Base-by-base conservation (phyloP, 2,329 filamentous ascomycete species). In the Hortaea werneckii region DNA sequence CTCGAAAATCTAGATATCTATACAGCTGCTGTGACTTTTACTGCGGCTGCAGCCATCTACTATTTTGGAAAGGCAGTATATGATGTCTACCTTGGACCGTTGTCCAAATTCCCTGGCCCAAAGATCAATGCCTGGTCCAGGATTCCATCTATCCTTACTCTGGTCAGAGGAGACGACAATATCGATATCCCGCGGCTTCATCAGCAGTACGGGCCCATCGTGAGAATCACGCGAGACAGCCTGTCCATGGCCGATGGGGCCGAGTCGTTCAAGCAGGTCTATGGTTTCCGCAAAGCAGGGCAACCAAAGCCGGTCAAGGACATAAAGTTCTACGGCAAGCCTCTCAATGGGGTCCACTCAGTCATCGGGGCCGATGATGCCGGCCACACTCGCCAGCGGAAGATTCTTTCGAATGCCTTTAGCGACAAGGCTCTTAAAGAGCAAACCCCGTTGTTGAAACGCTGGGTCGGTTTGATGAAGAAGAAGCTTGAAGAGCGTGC, bases 41-140 rank as follows among this genome's bases (percentile, higher is more conserved):
- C 42, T 29, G 34, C 29, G 10, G 29, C 54, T 4, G 56, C 49
- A 11, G 5, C 53, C 29, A n/a, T 48, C 43, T 56, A 53, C 40
- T 37, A 41, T 13, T 5, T 52, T 12, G 42, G 35, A 26, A 37
- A 34, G 12, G 44, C 48, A 28, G 50, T 68, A 34, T 68, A 70
- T 55, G 65, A 63, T 45, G 49, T 66, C 12, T 71, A 61, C 51
- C 67, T 73, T 46, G 66, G 70, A 32, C 69, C 71, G 4, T 59
- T 73, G 0, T 54, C 58, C 13, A 64, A 67, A 37, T 67, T 67
- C 28, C 70, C 70, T 1, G 71, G 70, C 0, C 69, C 71, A 1
- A 58, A 59, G 13, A 37, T 54, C 6, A 46, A 52, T 29, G 51
- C 49, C n/a, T 44, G 58, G 37, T 54, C 49, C 37, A 50, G 44